Evolutionary conservation across 2,329 filamentous ascomycete genomes (phyloP), one percentile per base, ranked within the genome.

Genomic region (Lithohypha guttulata): DNA sequence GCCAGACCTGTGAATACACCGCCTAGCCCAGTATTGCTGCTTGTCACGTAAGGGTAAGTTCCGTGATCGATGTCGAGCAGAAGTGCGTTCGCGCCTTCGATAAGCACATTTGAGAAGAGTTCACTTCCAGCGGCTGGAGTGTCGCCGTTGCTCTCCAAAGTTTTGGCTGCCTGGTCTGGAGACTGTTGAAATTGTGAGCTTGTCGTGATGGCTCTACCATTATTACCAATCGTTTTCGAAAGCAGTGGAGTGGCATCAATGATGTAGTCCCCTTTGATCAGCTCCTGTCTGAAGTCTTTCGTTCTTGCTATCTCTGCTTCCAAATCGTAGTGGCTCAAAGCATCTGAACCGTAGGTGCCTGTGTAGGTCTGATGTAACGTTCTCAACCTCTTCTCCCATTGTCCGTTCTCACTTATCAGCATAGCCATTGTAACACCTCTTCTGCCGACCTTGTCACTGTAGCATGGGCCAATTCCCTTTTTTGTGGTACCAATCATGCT

Each of bases 41-140:
- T 63, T 36, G 66, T 66, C 43, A 68, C 61, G 47, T 64, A 66
- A 42, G 66, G 61, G 55, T 75, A 68, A 38, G 65, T 63, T 42
- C 69, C 69, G 53, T 73, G 64, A 42, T 69, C 66, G 43, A 68
- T 57, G 47, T 79, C 75, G 43, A 79, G 66, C 67, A 79, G 74
- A 34, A 77, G 63, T 7, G 75, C 75, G 49, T 79, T 77, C 34
- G 75, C 74, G 34, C 74, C 75, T 56, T 79, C 75, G 18, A 79
- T 69, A 5, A 79, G 64, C 45, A 75, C 75, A 49, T 69, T 68
- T 32, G 68, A 63, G 64, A 48, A 69, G 62, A 53, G 74, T 66
- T 46, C 69, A 64, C 75, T 61, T 42, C 62, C 60, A 18, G 37
- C 41, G 14, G 34, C 27, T 3, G 18, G 25, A 6, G 41, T 61